phyloP scores from a whole-genome alignment of 495 filamentous ascomycete species.

The Thozetella sp. region DNA sequence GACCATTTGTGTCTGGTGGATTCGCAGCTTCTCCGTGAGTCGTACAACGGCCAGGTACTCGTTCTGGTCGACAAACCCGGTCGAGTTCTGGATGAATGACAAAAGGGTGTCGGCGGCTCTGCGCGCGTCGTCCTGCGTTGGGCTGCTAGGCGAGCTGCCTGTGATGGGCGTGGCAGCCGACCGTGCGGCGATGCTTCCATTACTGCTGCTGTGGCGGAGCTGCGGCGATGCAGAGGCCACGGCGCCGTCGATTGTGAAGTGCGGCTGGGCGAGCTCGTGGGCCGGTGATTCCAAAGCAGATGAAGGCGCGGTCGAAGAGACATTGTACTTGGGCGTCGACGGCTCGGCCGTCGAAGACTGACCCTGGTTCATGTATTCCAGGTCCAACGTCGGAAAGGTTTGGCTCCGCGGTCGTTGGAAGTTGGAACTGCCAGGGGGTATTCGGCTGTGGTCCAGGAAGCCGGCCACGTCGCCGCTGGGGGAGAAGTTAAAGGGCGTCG shows the following conservation, averaged over 20 bases:
- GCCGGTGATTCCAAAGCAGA: slow-evolving; percentile 74
- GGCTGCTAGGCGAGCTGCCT: slow-evolving; percentile 56
- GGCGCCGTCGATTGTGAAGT: slow-evolving; percentile 54
- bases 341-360: slow-evolving; percentile 58
- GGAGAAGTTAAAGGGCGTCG: slow-evolving; percentile 80
- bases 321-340: slow-evolving; percentile 64
- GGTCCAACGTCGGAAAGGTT: slow-evolving; percentile 82
- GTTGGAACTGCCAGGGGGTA: slow-evolving; percentile 51
- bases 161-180: slow-evolving; percentile 41
- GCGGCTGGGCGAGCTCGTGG: slow-evolving; percentile 52
- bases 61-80: slow-evolving; percentile 72
- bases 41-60: slow-evolving; percentile 84
- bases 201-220: slow-evolving; percentile 57
- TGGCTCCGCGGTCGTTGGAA: slow-evolving; percentile 85
- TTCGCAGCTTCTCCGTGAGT: slow-evolving; percentile 83
- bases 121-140: slow-evolving; percentile 88
- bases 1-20: slow-evolving; percentile 59
- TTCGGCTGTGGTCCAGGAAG: slow-evolving; percentile 69
- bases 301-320: slow-evolving; percentile 54
- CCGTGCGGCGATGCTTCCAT: slow-evolving; percentile 46
- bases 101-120: slow-evolving; percentile 84
- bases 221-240: slow-evolving; percentile 43
- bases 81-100: slow-evolving; percentile 77
- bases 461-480: slow-evolving; percentile 72
- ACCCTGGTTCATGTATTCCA: slow-evolving; percentile 69